Conservation (phyloP, 257 asterid species). For the Salvia rosmarinus region DNA sequence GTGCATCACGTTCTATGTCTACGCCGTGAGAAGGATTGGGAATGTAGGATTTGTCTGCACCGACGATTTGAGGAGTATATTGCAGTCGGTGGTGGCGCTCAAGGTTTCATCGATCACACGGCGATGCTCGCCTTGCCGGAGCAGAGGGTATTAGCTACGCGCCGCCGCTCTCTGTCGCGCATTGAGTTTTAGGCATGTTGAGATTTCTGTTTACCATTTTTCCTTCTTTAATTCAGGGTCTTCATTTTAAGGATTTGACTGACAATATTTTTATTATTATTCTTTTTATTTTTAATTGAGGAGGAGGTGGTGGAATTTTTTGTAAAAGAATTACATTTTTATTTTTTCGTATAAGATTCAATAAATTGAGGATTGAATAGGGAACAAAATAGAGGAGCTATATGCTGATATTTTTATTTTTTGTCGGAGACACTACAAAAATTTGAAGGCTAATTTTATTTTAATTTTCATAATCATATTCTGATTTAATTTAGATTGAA, state of each 20-base stretch:
- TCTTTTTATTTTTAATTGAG: neutral
- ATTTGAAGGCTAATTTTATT: neutral
- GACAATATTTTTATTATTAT: constrained; percentile 19
- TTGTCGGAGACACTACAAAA: no score
- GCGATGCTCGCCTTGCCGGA: constrained; percentile 98
- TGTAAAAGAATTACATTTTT: neutral
- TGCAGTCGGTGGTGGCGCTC: constrained; percentile 77
- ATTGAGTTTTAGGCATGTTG: constrained; percentile 39
- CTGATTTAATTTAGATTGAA: neutral
- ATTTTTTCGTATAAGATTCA: constrained; percentile 15
- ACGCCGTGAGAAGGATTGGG: constrained; percentile 78
- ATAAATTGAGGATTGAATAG: constrained; percentile 13
- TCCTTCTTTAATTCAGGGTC: neutral
- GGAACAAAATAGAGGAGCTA: neutral
- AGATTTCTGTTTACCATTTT: neutral
- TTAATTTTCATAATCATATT: neutral
- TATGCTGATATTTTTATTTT: neutral
- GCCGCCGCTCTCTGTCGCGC: constrained; percentile 70
- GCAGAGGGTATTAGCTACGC: constrained; percentile 70
- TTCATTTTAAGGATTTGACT: constrained; percentile 31
- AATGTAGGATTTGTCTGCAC: constrained; percentile 60
- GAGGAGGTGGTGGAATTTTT: neutral
- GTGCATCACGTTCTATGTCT: constrained; percentile 82
- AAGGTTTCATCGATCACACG: constrained; percentile 95
- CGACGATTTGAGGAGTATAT: constrained; percentile 69